Conservation (phyloP, 768 basidiomycete genomes). For the Panaeolus papilionaceus region DNA sequence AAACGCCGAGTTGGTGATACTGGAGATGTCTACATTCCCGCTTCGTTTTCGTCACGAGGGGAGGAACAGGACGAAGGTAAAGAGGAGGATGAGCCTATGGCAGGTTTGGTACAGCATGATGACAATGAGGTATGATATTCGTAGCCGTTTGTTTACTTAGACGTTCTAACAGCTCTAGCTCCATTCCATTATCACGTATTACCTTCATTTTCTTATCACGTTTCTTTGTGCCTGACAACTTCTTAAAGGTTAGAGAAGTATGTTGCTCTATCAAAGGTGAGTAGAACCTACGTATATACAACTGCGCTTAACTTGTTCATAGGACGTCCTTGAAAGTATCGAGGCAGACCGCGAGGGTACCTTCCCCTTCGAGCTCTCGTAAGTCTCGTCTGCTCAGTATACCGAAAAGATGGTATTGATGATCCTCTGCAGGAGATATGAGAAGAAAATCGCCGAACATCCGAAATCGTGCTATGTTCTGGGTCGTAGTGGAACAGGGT, state of each 20-base stretch:
- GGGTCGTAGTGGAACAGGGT: slow-evolving; percentile 79
- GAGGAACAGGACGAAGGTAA: slow-evolving; percentile 14
- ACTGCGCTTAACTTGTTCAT: not conserved
- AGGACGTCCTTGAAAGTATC: slow-evolving; percentile 47
- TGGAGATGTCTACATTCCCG: slow-evolving; percentile 51
- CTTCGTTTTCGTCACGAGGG: slow-evolving; percentile 45
- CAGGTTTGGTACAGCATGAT: slow-evolving; percentile 47
- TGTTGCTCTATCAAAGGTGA: slow-evolving; percentile 44
- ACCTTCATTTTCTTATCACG: slow-evolving; percentile 2
- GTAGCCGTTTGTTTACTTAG: not conserved
- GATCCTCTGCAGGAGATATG: slow-evolving; percentile 38
- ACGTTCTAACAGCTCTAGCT: slow-evolving; percentile 39
- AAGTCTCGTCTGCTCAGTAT: slow-evolving; percentile 22
- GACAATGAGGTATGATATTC: slow-evolving; percentile 46
- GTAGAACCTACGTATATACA: slow-evolving; percentile 15
- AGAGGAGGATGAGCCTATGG: slow-evolving; percentile 25
- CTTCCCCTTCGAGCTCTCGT: slow-evolving; percentile 49
- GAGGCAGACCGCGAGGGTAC: slow-evolving; percentile 48
- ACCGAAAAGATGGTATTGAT: not conserved
- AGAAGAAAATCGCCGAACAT: slow-evolving; percentile 62
- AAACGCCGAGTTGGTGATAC: slow-evolving; percentile 35
- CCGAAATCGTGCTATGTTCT: slow-evolving; percentile 64
- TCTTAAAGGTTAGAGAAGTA: slow-evolving; percentile 49
- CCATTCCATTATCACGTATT: slow-evolving; percentile 59
- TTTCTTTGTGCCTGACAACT: slow-evolving; percentile 1